Evolutionary conservation across 371 early-diverging fungal genomes (phyloP).

Genomic region (Mucor plumbeus): DNA sequence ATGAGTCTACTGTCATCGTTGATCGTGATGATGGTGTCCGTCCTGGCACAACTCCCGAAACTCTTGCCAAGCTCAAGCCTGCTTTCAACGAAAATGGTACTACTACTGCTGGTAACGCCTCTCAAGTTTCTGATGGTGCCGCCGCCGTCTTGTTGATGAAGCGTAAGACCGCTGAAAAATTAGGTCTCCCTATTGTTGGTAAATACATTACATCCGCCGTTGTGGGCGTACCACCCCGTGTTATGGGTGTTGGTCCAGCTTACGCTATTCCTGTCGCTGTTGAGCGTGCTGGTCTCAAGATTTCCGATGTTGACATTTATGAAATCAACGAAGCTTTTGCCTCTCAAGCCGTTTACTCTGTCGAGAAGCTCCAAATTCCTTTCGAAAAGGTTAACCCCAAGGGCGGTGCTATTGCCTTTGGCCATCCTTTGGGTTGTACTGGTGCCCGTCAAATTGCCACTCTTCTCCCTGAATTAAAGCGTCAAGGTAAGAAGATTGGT

Average conservation of each 20-base stretch:
- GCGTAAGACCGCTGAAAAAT: slow-evolving; percentile 89
- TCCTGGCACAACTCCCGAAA: slow-evolving; percentile 76
- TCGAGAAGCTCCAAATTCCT: slow-evolving; percentile 86
- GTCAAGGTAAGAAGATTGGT: slow-evolving; percentile 86
- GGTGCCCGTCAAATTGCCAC: slow-evolving; percentile 98
- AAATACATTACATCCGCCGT: slow-evolving; percentile 89
- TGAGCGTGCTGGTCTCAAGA: slow-evolving; percentile 78
- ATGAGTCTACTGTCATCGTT: slow-evolving; percentile 66
- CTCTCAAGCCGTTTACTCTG: slow-evolving; percentile 93
- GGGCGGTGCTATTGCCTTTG: slow-evolving; percentile 92
- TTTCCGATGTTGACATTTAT: slow-evolving; percentile 78
- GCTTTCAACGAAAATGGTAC: slow-evolving; percentile 88
- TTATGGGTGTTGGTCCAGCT: slow-evolving; percentile 97
- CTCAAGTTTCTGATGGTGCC: slow-evolving; percentile 99
- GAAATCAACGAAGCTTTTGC: slow-evolving; percentile 99
- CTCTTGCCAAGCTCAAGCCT: slow-evolving; percentile 87
- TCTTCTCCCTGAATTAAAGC: slow-evolving; percentile 90
- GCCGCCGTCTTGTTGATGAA: slow-evolving; percentile 96
- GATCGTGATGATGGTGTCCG: slow-evolving; percentile 95
- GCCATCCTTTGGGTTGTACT: slow-evolving; percentile 80
- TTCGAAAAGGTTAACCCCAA: slow-evolving; percentile 95
- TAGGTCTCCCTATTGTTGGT: slow-evolving; percentile 87
- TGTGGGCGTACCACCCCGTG: slow-evolving; percentile 92
- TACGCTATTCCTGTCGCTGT: slow-evolving; percentile 92
- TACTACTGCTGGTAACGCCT: slow-evolving; percentile 98